Percentiles rank a stretch among this genome's conserved stretches.
Conservation (phyloP, 306 rosid genomes). For the Argentina anserina region DNA sequence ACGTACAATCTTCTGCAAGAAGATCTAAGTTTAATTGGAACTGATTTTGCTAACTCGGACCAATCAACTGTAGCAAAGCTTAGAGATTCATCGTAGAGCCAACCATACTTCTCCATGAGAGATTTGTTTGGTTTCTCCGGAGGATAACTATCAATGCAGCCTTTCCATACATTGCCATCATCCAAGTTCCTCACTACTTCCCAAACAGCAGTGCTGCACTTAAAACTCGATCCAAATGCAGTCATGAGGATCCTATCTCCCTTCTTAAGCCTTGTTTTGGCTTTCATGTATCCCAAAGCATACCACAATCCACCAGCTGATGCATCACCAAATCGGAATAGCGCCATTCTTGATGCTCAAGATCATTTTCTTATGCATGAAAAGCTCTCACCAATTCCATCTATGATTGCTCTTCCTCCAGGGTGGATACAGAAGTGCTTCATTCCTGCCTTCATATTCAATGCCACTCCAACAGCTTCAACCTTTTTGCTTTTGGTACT, state of each 20-base stretch:
- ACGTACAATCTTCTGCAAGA: neutral
- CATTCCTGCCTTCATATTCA: slow-evolving; percentile 55
- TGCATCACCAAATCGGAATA: slow-evolving; percentile 74
- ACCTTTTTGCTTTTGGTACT: neutral
- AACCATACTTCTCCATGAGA: slow-evolving; percentile 53
- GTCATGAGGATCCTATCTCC: slow-evolving; percentile 64
- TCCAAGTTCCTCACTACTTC: slow-evolving; percentile 63
- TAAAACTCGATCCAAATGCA: slow-evolving; percentile 79
- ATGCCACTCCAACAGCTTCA: slow-evolving; percentile 7
- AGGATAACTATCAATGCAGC: slow-evolving; percentile 58
- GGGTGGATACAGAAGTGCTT: slow-evolving; percentile 80
- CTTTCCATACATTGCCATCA: slow-evolving; percentile 64
- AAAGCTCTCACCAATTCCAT: slow-evolving; percentile 63
- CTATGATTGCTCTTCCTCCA: slow-evolving; percentile 61
- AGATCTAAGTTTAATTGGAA: neutral
- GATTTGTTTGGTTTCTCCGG: slow-evolving; percentile 35
- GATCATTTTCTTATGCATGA: slow-evolving; percentile 53
- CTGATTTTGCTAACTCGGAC: neutral
- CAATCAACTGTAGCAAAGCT: slow-evolving; percentile 52
- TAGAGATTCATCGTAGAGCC: slow-evolving; percentile 67
- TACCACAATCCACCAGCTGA: slow-evolving; percentile 84
- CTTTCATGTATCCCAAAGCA: slow-evolving; percentile 83
- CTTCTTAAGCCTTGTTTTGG: slow-evolving; percentile 68
- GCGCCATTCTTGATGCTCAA: slow-evolving; percentile 76
- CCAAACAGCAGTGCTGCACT: slow-evolving; percentile 82